Conservation (phyloP, 495 filamentous ascomycete species). For the Neurospora sp. region DNA sequence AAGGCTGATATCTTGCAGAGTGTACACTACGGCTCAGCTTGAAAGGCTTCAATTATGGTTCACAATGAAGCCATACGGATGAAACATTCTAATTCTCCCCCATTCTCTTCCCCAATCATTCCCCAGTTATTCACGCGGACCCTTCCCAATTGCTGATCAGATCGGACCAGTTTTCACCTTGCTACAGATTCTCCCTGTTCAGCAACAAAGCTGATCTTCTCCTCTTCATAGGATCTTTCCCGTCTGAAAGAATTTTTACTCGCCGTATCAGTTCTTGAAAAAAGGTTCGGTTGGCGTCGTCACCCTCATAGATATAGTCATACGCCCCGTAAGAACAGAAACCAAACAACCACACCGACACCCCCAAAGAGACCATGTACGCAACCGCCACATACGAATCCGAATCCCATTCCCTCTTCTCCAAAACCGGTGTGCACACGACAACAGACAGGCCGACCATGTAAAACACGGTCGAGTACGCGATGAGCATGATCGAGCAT, state of each 20-base stretch:
- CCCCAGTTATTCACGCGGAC: too few species aligned
- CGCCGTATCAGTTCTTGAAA: neutral
- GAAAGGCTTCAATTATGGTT: too few species aligned
- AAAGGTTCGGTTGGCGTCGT: neutral
- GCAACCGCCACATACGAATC: neutral
- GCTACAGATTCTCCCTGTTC: too few species aligned
- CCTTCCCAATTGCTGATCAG: too few species aligned
- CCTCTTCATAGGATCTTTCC: neutral
- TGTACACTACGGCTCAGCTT: too few species aligned
- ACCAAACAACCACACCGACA: neutral
- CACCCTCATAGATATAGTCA: neutral
- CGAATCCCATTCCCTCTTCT: neutral
- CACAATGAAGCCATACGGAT: too few species aligned
- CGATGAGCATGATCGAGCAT: constrained; percentile 4
- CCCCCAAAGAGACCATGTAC: neutral
- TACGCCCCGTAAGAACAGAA: neutral
- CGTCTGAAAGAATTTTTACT: neutral
- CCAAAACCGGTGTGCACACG: constrained; percentile 3
- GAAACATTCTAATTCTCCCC: too few species aligned
- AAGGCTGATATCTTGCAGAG: too few species aligned
- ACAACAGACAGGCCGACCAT: neutral
- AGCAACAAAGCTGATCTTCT: neutral
- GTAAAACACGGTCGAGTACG: constrained; percentile 2
- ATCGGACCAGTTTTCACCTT: too few species aligned
- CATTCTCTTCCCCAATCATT: too few species aligned